Conservation (phyloP, 768 basidiomycete genomes). For the Hygrocybe punicea region DNA sequence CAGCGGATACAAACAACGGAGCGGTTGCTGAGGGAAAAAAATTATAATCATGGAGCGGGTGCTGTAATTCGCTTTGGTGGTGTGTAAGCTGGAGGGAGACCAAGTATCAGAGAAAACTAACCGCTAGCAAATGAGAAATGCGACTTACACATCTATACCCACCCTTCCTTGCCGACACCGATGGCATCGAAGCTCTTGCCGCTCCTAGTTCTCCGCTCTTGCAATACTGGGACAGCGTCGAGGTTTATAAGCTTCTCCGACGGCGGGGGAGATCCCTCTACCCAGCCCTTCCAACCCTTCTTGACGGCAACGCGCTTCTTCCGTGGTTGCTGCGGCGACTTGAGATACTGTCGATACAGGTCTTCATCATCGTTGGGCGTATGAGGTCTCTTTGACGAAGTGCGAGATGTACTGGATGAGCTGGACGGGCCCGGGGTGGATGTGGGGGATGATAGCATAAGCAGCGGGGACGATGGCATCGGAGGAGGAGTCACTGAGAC, state of each 20-base stretch:
- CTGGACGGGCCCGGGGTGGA: conserved; percentile 74
- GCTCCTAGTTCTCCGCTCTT: conserved; percentile 75
- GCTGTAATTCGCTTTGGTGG: neutral
- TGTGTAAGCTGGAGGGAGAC: conserved; percentile 3
- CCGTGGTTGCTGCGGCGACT: conserved; percentile 34
- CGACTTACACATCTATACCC: conserved; percentile 59
- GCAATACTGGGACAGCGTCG: conserved; percentile 65
- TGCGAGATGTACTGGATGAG: conserved; percentile 69
- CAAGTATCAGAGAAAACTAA: conserved; percentile 45
- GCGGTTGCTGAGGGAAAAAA: neutral
- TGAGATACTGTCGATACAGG: conserved; percentile 23
- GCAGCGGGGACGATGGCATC: conserved; percentile 38
- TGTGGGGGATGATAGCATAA: conserved; percentile 50
- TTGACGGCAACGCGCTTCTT: conserved; percentile 63
- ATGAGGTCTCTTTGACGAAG: conserved; percentile 75
- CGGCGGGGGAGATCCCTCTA: conserved; percentile 78
- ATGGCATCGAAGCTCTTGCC: conserved; percentile 84
- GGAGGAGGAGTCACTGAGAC: conserved; percentile 75
- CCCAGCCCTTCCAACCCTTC: conserved; percentile 92
- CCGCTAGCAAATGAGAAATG: conserved; percentile 41
- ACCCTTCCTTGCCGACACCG: conserved; percentile 70
- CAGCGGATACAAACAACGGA: neutral
- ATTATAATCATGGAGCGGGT: neutral
- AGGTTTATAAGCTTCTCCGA: conserved; percentile 80
- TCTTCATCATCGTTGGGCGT: conserved; percentile 66